Evolutionary conservation across 2,329 filamentous ascomycete species (phyloP).

Genomic region (Cylindrodendrum hubeiense): DNA sequence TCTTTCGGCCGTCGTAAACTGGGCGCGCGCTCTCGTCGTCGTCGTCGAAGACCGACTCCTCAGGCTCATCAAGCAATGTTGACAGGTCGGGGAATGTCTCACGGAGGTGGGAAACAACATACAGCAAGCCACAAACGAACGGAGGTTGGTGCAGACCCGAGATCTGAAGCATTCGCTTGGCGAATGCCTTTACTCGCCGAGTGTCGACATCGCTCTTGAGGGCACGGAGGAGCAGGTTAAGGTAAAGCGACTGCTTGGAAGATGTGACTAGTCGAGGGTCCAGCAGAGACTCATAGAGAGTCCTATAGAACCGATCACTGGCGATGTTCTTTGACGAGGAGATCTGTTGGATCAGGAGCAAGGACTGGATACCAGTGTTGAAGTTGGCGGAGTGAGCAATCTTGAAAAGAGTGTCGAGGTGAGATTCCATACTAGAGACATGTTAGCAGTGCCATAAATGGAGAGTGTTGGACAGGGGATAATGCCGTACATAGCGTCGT

Average conservation of each 20-base stretch:
- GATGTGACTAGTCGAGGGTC: slow-evolving; percentile 90
- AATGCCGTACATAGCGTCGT: slow-evolving; percentile 73
- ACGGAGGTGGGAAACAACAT: slow-evolving; percentile 86
- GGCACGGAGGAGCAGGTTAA: slow-evolving; percentile 90
- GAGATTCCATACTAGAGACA: slow-evolving; percentile 76
- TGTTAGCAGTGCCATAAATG: slow-evolving; percentile 26
- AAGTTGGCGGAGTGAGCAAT: slow-evolving; percentile 99
- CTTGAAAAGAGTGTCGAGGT: slow-evolving; percentile 93
- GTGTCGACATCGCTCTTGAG: slow-evolving; percentile 92
- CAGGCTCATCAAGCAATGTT: slow-evolving; percentile 82
- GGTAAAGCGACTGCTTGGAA: slow-evolving; percentile 94
- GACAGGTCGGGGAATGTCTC: slow-evolving; percentile 83
- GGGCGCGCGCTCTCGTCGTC: slow-evolving; percentile 55
- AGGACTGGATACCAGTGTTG: slow-evolving; percentile 96
- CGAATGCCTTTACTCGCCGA: slow-evolving; percentile 93
- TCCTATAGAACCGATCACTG: slow-evolving; percentile 93
- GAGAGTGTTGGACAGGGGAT: background rate
- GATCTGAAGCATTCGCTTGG: slow-evolving; percentile 91
- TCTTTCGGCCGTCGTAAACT: slow-evolving; percentile 88
- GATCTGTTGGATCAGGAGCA: slow-evolving; percentile 95
- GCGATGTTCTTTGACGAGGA: slow-evolving; percentile 83
- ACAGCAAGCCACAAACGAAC: slow-evolving; percentile 94
- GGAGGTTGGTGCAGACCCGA: slow-evolving; percentile 90
- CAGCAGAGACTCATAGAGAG: slow-evolving; percentile 92
- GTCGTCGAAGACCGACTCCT: slow-evolving; percentile 76